Evolutionary conservation across 176 grass and related monocot genomes (phyloP), one percentile per base, ranked within the genome.

Genomic region (Dendrocalamus sinicus): DNA sequence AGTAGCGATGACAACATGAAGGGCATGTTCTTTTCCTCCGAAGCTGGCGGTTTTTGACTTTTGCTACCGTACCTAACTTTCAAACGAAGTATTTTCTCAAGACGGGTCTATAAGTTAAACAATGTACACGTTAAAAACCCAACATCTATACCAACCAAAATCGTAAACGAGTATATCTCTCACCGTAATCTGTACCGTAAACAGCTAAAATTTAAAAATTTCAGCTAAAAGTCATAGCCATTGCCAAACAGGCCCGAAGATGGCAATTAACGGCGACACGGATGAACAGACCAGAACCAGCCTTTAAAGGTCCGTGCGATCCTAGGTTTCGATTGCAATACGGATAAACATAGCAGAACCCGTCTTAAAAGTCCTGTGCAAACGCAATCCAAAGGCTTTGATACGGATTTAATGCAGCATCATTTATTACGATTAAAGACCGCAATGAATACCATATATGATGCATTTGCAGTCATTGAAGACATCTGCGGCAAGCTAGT

Each of bases 401-500:
- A 12, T 71, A 46, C 14, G 17, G 26, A 50, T 51, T 55, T 26
- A 83, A 45, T 40, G 0, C 55, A 48, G 12, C 30, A 17, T 13
- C 57, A 44, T 67, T 51, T 30, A 83, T 61, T 78, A 39, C 5
- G 26, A 16, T 73, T 37, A 24, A 70, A 70, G 9, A 20, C 52
- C 22, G 58, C 60, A 68, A 64, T 66, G 11, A 57, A 78, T 30
- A 64, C 35, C 23, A 41, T 67, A 20, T 78, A 51, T 16, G 22
- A 23, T 16, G 85, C 69, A 75, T 70, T 59, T 50, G 75, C 70
- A 11, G 70, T 2, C 22, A 48, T 41, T 69, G 28, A 87, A 61
- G 80, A 24, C 50, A 68, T 30, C 75, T 80, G 70, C 51, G 32
- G 43, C 13, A 67, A 43, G 30, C 17, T 48, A 46, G 20, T 12